Base-by-base conservation (phyloP, 768 basidiomycete genomes). In the Suillus luteus region DNA sequence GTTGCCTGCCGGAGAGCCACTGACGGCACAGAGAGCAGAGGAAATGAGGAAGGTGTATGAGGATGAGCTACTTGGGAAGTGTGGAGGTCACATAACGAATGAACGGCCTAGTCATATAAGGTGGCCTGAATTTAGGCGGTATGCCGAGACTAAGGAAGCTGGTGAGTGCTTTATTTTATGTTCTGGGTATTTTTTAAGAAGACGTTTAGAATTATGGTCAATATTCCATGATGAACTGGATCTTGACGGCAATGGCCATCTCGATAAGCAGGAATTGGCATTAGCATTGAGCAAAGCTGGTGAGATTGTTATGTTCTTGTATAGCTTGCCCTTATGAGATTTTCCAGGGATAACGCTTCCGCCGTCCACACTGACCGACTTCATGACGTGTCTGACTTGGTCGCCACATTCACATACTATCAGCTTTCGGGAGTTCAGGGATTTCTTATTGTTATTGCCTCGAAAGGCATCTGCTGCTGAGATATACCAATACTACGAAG, bases 141-240 rank as follows among this genome's bases (percentile, higher is more conserved):
- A 93, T 72, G 90, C 89, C 52, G 85, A 89, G 66, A 82, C 82
- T 62, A 95, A 95, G 77, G 93, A 95, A 84, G 83, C 80, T 61
- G 93, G 93, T 89, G 72, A 71, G 85, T 82, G 62, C 63, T 38
- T 65, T 64, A 59, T 66, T 51, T 66, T 58, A 24, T 64, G 40
- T 59, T 58, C 64, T 35, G 24, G 54, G 66, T 43, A 67, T 64
- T 66, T 58, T 44, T 66, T 75, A 64, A 67, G 55, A 15, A 52
- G 60, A 63, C 61, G 52, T 49, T 57, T 63, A 93, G 95, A 96
- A 76, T 81, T 97, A 24, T 97, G 96, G 96, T 81, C 85, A 59
- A 88, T 95, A 62, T 97, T 97, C 76, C 92, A 93, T 67, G 83
- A 94, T 71, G 91, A 95, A 69, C 83, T 97, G 57, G 96, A 96